These are phyloP conservation scores for Nicotiana obtusifolia DNA, from an alignment of 257 asterid genomes.

Conservation along the genomic window DNA sequence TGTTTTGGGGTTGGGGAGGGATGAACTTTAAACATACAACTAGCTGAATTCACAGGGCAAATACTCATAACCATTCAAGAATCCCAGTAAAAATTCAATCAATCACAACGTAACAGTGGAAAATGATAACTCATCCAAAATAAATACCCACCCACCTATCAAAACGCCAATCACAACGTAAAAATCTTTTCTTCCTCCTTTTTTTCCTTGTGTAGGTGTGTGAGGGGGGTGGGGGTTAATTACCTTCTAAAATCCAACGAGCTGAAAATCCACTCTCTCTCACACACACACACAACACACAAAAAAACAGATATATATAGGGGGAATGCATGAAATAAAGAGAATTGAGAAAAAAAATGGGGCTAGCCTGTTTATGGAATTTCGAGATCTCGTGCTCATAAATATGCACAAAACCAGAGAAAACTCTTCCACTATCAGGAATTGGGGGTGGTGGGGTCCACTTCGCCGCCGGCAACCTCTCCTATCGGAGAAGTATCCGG, in stretches of 20 bases:
- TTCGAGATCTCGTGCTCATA: slow-evolving; percentile 56
- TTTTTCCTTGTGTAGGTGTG: no score
- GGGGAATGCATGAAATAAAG: not conserved
- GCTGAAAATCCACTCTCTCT: not conserved
- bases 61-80: no score
- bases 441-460: slow-evolving; percentile 23
- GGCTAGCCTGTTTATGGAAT: not conserved
- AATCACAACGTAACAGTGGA: no score
- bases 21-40: no score
- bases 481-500: slow-evolving; percentile 26
- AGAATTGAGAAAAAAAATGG: slow-evolving; percentile 6
- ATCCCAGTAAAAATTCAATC: no score
- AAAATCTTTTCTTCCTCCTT: not conserved
- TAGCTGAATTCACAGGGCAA: no score
- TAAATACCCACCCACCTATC: not conserved
- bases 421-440: slow-evolving; percentile 29
- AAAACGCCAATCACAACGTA: not conserved
- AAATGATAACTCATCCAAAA: no score
- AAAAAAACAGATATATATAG: not conserved
- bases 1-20: no score
- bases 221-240: not conserved
- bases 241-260: not conserved
- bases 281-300: not conserved
- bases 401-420: slow-evolving; percentile 24
- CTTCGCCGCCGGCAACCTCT: slow-evolving; percentile 21